phyloP scores from a whole-genome alignment of 1,284 basidiomycete species.

The Lentinus polychrous region DNA sequence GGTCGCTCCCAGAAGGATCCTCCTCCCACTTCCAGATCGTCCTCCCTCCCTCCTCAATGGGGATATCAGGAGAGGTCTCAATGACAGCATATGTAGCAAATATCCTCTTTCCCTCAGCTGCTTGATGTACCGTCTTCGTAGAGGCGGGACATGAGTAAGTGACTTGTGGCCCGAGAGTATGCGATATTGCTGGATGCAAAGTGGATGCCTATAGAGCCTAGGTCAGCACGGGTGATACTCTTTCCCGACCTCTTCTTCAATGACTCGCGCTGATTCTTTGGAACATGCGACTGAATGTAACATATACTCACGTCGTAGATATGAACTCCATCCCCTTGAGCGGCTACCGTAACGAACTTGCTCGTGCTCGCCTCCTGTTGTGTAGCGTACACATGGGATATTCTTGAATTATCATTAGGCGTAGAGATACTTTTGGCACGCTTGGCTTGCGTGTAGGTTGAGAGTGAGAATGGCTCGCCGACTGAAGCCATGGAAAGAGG shows the following conservation, averaged over 20 bases:
- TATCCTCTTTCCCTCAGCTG: conserved; percentile 28
- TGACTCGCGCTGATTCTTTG: no score
- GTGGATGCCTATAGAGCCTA: conserved; percentile 43
- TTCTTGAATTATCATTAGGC: conserved; percentile 16
- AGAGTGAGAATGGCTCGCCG: conserved; percentile 54
- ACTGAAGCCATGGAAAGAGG: conserved; percentile 28
- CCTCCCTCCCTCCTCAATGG: conserved; percentile 32
- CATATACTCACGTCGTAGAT: conserved; percentile 52
- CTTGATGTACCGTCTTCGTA: conserved; percentile 26
- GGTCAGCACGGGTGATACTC: background rate
- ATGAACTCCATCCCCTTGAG: conserved; percentile 66
- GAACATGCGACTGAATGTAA: background rate
- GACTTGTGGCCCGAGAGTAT: conserved; percentile 59
- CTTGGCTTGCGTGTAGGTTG: conserved; percentile 36
- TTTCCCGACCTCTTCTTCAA: no score
- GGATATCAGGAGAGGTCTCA: conserved; percentile 38
- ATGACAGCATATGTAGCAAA: conserved; percentile 53
- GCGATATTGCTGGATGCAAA: conserved; percentile 58
- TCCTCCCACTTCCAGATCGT: conserved; percentile 62
- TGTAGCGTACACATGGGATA: conserved; percentile 31
- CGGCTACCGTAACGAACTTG: conserved; percentile 53
- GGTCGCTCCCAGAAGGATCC: conserved; percentile 32
- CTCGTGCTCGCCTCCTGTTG: conserved; percentile 29
- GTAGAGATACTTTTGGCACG: conserved; percentile 13
- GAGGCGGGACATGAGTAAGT: conserved; percentile 54